These are phyloP conservation scores for Protomyces inouyei DNA, from an alignment of 1,139 yeast genomes.

Conservation along the genomic window DNA sequence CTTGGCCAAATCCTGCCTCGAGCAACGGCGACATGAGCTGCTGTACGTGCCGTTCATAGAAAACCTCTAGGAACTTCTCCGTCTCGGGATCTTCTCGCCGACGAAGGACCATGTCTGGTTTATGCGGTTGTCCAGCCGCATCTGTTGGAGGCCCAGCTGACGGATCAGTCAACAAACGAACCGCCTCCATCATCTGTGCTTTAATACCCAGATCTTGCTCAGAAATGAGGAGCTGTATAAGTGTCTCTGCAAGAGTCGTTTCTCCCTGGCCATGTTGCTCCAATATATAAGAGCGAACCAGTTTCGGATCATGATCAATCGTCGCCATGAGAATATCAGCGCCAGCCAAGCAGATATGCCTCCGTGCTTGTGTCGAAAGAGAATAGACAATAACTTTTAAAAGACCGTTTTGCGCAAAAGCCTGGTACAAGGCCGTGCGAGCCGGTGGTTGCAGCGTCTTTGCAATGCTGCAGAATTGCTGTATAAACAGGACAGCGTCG, in stretches of 20 bases:
- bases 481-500: constrained; percentile 73
- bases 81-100: constrained; percentile 40
- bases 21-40: constrained; percentile 53
- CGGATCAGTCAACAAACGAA: constrained; percentile 66
- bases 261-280: constrained; percentile 12
- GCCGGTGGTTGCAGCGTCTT: constrained; percentile 63
- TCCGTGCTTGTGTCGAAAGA: constrained; percentile 47
- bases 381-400: constrained; percentile 70
- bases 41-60: constrained; percentile 61
- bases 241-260: constrained; percentile 47
- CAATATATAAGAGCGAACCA: constrained; percentile 43
- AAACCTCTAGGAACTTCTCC: constrained; percentile 55
- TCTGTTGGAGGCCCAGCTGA: constrained; percentile 35
- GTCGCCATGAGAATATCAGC: constrained; percentile 76
- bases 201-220: constrained; percentile 70
- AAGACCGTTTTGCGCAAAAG: constrained; percentile 63
- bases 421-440: constrained; percentile 59
- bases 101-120: constrained; percentile 29
- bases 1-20: constrained; percentile 33
- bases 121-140: constrained; percentile 9
- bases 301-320: constrained; percentile 74
- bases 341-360: constrained; percentile 60
- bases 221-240: constrained; percentile 57
- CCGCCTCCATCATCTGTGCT: constrained; percentile 78
- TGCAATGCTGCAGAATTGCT: constrained; percentile 73